Evolutionary conservation across 164 flowering plant genomes (phyloP), one percentile per base, ranked within the genome.

Genomic region (Liriodendron chinense): DNA sequence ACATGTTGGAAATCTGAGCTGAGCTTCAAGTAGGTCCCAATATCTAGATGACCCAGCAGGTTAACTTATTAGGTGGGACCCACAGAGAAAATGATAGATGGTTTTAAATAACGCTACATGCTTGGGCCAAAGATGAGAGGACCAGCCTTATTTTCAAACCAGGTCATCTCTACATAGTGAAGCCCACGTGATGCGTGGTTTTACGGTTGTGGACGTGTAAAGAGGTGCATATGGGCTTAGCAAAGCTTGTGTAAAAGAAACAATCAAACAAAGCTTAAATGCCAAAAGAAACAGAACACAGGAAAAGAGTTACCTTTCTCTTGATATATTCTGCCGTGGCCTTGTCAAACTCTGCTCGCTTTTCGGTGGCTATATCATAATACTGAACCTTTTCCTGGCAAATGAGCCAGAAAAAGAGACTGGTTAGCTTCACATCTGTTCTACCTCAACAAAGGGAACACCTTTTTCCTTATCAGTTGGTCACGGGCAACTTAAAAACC

Each of bases 361-460:
- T 96, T 76, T 85, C 98, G 1, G 96, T 91, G 24, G 99, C 99
- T 50, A 91, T 86, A 65, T 96, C 99, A 80, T 92, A 96, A 84
- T 93, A 96, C 64, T 93, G 80, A 28, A 93, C 98, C 81, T 92
- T 96, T 80, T 93, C 99, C 99, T 96, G 75, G 26, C 10, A 74
- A 47, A 12, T 21, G 68, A 26, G 69, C 18, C 13, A 21, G 9
- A 16, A 7, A 25, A 53, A 53, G 16, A 53, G 63, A 70, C 28
- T 23, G 72, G 9, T 53, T 9, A 69, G n/a, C 71, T 67, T 64
- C 20, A 24, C 43, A 67, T 53, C 13, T 53, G 18, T 53, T 53
- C 20, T 67, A 18, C 69, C 69, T 28, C 43, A 64, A 64, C 23
- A 64, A 64, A 2, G 25, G 24, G 23, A 64, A n/a, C 21, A 25